Conservation (phyloP, 2,329 filamentous ascomycete species). For the Neonectria coccinea region DNA sequence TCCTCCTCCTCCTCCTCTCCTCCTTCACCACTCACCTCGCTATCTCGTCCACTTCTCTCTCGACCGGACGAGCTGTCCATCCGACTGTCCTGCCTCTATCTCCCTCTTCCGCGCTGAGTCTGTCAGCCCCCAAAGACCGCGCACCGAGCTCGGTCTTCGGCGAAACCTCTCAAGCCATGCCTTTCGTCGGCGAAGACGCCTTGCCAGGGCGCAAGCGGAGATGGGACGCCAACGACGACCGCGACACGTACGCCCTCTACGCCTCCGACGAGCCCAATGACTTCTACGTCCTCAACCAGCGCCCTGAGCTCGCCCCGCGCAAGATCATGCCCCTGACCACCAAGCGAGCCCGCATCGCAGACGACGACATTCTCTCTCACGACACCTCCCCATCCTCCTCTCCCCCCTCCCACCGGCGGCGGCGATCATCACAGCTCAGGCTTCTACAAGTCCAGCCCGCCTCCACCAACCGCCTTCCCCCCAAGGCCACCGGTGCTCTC, state of each 20-base stretch:
- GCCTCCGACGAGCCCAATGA: constrained; percentile 43
- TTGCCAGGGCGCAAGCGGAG: constrained; percentile 52
- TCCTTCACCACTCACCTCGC: constrained; percentile 24
- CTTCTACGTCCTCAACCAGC: constrained; percentile 44
- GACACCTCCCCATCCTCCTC: constrained; percentile 26
- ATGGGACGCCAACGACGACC: constrained; percentile 47
- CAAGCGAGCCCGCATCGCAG: constrained; percentile 48
- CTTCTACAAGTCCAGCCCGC: constrained; percentile 37
- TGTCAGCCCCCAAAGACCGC: constrained; percentile 16
- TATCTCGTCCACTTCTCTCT: constrained; percentile 24
- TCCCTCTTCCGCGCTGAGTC: constrained; percentile 18
- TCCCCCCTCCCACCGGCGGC: constrained; percentile 39
- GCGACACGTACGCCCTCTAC: constrained; percentile 42
- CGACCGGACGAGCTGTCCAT: constrained; percentile 7
- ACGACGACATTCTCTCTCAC: constrained; percentile 39
- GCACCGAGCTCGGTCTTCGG: constrained; percentile 16
- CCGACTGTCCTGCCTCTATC: not conserved
- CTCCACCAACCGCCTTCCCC: constrained; percentile 20
- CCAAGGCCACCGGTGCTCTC: constrained; percentile 37
- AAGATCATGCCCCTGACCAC: constrained; percentile 47
- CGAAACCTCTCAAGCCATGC: constrained; percentile 45
- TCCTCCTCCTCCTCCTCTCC: constrained; percentile 9
- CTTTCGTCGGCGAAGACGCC: constrained; percentile 50
- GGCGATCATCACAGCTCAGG: constrained; percentile 44
- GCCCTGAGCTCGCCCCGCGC: constrained; percentile 43